Evolutionary conservation across 2,329 filamentous ascomycete species (phyloP).

Genomic region (Alternaria ethzedia): DNA sequence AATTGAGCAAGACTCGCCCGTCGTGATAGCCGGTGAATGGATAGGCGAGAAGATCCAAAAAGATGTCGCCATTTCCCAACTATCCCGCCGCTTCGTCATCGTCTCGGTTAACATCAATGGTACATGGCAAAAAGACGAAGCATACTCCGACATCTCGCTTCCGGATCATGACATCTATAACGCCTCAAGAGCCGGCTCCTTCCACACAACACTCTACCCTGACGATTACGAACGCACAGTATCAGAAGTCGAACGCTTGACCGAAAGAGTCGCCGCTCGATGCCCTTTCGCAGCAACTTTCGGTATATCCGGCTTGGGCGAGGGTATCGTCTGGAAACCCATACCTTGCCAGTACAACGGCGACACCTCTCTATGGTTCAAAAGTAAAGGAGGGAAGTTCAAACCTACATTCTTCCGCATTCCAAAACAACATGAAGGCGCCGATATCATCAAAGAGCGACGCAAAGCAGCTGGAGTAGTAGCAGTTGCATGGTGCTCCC

Average conservation of each 20-base stretch:
- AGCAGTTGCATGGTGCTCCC: conserved; percentile 28
- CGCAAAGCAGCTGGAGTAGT: conserved; percentile 14
- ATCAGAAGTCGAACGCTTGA: not conserved
- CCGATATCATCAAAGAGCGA: conserved; percentile 11
- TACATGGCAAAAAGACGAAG: conserved; percentile 27
- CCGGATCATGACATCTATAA: not conserved
- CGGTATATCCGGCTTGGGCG: not conserved
- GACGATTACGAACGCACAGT: not conserved
- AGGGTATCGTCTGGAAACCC: not conserved
- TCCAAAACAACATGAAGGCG: conserved; percentile 17
- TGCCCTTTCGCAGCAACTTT: not conserved
- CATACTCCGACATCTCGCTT: not conserved
- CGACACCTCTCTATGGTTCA: not conserved
- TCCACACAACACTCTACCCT: not conserved
- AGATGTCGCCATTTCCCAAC: conserved; percentile 22
- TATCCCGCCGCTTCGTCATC: conserved; percentile 37
- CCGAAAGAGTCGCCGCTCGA: not conserved
- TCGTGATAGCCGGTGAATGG: conserved; percentile 42
- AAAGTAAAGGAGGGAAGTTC: conserved; percentile 27
- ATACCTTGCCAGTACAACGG: not conserved
- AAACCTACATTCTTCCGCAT: conserved; percentile 30
- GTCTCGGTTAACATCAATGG: conserved; percentile 35
- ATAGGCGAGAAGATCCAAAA: conserved; percentile 37
- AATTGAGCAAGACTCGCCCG: conserved; percentile 13
- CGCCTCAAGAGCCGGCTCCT: not conserved